These are phyloP conservation scores for Murraya koenigii DNA, from an alignment of 345 rosid genomes.

Conservation along the genomic window DNA sequence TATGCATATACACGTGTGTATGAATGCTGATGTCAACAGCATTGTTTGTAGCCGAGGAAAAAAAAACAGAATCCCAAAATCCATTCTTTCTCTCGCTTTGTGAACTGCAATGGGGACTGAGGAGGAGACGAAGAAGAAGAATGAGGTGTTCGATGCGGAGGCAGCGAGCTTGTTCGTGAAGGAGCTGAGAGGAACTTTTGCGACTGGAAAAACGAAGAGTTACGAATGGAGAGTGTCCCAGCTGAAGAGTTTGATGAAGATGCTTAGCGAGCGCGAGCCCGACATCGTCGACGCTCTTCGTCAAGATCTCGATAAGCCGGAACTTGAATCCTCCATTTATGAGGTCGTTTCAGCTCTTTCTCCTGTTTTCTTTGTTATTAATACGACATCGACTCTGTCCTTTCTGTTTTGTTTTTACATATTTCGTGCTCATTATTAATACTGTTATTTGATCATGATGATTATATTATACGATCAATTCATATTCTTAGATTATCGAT, in stretches of 20 bases:
- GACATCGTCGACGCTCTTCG: slow-evolving; percentile 69
- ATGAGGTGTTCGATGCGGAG: slow-evolving; percentile 38
- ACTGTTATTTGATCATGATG: neutral
- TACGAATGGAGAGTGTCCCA: slow-evolving; percentile 75
- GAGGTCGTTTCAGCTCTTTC: slow-evolving; percentile 46
- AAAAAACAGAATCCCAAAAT: neutral
- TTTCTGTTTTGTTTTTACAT: neutral
- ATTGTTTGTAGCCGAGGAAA: neutral
- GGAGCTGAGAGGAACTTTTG: slow-evolving; percentile 50
- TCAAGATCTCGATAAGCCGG: slow-evolving; percentile 78
- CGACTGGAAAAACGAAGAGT: slow-evolving; percentile 63
- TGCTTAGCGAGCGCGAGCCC: slow-evolving; percentile 59
- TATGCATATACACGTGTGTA: too few species aligned
- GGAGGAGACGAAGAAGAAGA: neutral
- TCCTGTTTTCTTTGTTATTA: neutral
- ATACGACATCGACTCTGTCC: neutral
- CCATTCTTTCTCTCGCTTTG: neutral
- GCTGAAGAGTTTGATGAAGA: slow-evolving; percentile 47
- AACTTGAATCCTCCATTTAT: slow-evolving; percentile 60
- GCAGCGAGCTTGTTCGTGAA: slow-evolving; percentile 48
- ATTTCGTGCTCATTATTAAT: neutral
- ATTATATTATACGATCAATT: neutral
- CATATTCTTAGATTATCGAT: neutral
- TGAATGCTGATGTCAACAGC: too few species aligned
- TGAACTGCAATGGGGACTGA: slow-evolving; percentile 26